phyloP scores from a whole-genome alignment of 2,329 filamentous ascomycete genomes.

The Aspergillus sp. region DNA sequence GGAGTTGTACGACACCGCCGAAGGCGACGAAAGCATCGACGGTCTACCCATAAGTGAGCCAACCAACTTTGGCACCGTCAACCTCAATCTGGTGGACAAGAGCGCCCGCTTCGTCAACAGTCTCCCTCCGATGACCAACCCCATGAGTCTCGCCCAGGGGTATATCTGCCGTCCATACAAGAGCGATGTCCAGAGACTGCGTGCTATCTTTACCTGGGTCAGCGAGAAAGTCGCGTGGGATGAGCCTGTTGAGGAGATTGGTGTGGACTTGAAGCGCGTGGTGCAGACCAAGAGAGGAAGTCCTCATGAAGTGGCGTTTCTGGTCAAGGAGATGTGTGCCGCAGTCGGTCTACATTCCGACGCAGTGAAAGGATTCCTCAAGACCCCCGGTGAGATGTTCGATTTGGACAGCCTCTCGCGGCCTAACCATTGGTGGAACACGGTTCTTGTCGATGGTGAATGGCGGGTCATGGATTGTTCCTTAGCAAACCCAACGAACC shows the following conservation, averaged over 20 bases:
- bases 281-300: constrained; percentile 81
- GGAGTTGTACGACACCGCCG: constrained; percentile 76
- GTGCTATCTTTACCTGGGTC: constrained; percentile 97
- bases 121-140: constrained; percentile 77
- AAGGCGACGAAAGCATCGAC: constrained; percentile 87
- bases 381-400: constrained; percentile 77
- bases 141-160: constrained; percentile 78
- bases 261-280: constrained; percentile 75
- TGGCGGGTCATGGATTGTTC: constrained; percentile 97
- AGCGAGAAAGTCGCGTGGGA: constrained; percentile 95
- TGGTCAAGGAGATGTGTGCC: constrained; percentile 90
- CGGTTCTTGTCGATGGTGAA: constrained; percentile 86
- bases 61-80: constrained; percentile 76
- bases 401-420: constrained; percentile 81
- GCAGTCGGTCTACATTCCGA: constrained; percentile 87
- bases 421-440: constrained; percentile 97
- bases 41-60: constrained; percentile 79
- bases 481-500: constrained; percentile 86
- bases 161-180: constrained; percentile 93
- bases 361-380: constrained; percentile 84
- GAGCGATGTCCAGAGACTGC: constrained; percentile 86
- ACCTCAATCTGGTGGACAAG: constrained; percentile 88
- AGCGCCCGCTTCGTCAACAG: constrained; percentile 87
- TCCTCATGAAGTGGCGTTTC: constrained; percentile 80
- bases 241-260: constrained; percentile 81